These are phyloP conservation scores for Alternaria tenuissima DNA, from an alignment of 2,329 filamentous ascomycete genomes.

Conservation along the genomic window DNA sequence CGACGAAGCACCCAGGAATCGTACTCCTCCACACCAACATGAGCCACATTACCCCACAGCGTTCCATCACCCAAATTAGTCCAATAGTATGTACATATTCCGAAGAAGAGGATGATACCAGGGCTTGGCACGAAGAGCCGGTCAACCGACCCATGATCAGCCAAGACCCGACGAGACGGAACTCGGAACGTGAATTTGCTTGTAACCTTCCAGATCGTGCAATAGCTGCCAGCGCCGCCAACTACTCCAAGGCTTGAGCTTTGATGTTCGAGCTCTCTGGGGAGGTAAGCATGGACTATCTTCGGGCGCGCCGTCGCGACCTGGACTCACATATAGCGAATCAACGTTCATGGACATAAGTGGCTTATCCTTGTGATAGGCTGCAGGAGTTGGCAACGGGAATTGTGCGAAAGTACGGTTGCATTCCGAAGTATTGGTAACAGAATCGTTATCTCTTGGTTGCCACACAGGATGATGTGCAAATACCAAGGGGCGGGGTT, in stretches of 20 bases:
- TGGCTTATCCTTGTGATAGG: slow-evolving; percentile 6
- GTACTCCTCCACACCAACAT: slow-evolving; percentile 21
- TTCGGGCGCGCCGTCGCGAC: background rate
- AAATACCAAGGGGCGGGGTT: slow-evolving; percentile 14
- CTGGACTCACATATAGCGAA: slow-evolving; percentile 1
- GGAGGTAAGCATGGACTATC: background rate
- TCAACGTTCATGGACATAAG: background rate
- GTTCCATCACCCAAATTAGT: background rate
- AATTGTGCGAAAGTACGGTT: background rate
- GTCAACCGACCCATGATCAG: slow-evolving; percentile 23
- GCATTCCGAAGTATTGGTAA: slow-evolving; percentile 9
- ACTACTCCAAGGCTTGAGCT: slow-evolving; percentile 24
- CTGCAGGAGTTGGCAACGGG: background rate
- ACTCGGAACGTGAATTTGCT: slow-evolving; percentile 28
- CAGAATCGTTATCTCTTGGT: slow-evolving; percentile 30
- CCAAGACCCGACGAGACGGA: slow-evolving; percentile 27
- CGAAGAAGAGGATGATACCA: slow-evolving; percentile 7
- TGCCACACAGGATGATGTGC: slow-evolving; percentile 22
- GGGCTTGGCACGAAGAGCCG: slow-evolving; percentile 10
- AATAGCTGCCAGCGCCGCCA: slow-evolving; percentile 31
- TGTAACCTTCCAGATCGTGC: slow-evolving; percentile 30
- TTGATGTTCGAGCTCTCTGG: background rate
- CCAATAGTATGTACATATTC: slow-evolving; percentile 8
- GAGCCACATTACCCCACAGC: slow-evolving; percentile 3
- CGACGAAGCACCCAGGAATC: slow-evolving; percentile 23